Percentiles rank a stretch among this genome's conserved stretches.
These are phyloP conservation scores for Euryodendron excelsum DNA, from an alignment of 148 eudicot genomes.

Conservation along the genomic window DNA sequence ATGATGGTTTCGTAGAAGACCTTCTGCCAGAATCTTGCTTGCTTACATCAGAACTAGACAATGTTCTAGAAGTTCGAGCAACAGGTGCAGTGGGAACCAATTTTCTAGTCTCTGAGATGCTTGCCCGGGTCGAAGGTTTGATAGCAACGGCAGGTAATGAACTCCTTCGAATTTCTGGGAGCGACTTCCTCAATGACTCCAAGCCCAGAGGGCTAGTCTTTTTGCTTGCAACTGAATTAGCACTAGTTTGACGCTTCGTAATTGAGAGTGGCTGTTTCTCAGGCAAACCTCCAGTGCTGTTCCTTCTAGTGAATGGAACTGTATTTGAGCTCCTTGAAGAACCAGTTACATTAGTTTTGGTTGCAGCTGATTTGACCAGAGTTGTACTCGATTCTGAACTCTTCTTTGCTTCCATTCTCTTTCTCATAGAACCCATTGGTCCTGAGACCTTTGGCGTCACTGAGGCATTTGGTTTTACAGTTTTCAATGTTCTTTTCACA, in stretches of 20 bases:
- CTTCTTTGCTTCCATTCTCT: constrained; percentile 38
- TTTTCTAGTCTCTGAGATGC: constrained; percentile 38
- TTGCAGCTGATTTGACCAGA: constrained; percentile 32
- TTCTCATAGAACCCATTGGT: constrained; percentile 30
- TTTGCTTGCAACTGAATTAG: constrained; percentile 32
- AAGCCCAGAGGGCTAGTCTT: constrained; percentile 29
- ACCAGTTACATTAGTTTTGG: constrained; percentile 49
- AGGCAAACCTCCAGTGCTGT: constrained; percentile 69
- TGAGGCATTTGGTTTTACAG: constrained; percentile 22
- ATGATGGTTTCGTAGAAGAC: constrained; percentile 31
- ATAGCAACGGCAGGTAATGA: constrained; percentile 39
- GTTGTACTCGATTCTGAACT: constrained; percentile 22
- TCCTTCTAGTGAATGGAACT: constrained; percentile 57
- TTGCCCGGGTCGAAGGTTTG: constrained; percentile 28
- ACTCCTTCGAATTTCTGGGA: constrained; percentile 63
- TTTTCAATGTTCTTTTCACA: constrained; percentile 26
- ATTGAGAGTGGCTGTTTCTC: constrained; percentile 41
- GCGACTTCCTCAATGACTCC: constrained; percentile 53
- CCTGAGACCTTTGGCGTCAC: constrained; percentile 29
- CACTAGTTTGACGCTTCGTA: constrained; percentile 30
- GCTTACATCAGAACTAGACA: constrained; percentile 37
- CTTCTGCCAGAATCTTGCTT: constrained; percentile 46
- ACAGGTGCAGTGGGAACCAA: constrained; percentile 50
- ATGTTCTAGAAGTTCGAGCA: constrained; percentile 46
- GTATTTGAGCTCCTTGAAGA: constrained; percentile 39